Base-by-base conservation (phyloP, 1,284 basidiomycete genomes). In the Ganoderma leucocontextum region DNA sequence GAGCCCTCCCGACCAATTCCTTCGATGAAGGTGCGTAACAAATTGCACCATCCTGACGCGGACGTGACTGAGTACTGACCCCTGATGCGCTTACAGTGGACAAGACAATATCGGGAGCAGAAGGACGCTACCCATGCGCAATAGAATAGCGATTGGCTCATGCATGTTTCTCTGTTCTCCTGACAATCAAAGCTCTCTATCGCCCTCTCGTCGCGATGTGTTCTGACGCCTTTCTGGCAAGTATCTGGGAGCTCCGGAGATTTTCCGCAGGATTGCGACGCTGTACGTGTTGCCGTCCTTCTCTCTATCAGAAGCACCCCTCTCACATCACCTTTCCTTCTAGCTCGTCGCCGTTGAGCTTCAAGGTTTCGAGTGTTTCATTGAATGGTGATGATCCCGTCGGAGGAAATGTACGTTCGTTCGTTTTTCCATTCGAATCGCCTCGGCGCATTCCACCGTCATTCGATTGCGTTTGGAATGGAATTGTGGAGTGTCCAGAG, bases 1-100 rank as follows among this genome's bases (percentile, higher is more conserved):
- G 82, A 85, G 69, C 89, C 89, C 8, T 77, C 78, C 65, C 81
- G 85, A 55, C 83, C 84, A 13, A 91, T 91, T 75, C 89, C 89
- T 59, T 90, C 89, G 1, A 89, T 89, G 89, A 78, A 82, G 80
- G 89, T 90, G 71, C 62, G 87, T 69, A 12, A 25, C 13, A 9
- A 35, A 38, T 15, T 25, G 10, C 15, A 17, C 22, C 22, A 15
- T 60, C 38, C 13, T 19, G 35, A 39, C 13, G 36, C 13, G 22
- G 58, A 5, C 29, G 13, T 13, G 52, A 55, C 52, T 60, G 58
- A 59, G 38, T 6, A 55, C 52, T 60, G 58, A 59, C 58, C 13
- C 36, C n/a, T 41, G 22, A 59, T 15, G 17, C 39, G 36, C 29
- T 22, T 60, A 7, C 57, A 72, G 71, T 72, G 71, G 71, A 52